These are phyloP conservation scores for Wakefieldia striispora DNA, from an alignment of 768 basidiomycete species.

Conservation along the genomic window DNA sequence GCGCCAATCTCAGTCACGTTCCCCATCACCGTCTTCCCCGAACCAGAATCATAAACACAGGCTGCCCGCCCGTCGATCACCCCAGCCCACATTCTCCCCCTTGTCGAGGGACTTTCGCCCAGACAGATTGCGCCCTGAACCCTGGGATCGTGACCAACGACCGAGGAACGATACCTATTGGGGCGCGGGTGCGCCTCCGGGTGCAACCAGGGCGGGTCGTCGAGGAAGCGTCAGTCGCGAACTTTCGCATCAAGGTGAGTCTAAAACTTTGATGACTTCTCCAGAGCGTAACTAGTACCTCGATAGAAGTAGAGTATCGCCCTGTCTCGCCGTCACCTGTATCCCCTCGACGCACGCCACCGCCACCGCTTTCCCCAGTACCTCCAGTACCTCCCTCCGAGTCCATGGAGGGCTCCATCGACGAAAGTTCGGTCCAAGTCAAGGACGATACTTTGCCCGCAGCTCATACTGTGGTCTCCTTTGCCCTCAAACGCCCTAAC, in stretches of 20 bases:
- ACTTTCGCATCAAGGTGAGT: conserved; percentile 9
- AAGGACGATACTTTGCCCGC: conserved; percentile 36
- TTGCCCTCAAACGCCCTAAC: conserved; percentile 42
- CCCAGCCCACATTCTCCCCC: conserved; percentile 38
- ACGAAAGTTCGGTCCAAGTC: conserved; percentile 3
- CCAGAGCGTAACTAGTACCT: conserved; percentile 1
- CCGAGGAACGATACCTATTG: conserved; percentile 30
- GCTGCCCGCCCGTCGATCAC: conserved; percentile 38
- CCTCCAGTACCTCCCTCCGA: conserved; percentile 34
- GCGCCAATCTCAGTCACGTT: conserved; percentile 35
- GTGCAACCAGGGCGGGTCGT: conserved; percentile 3
- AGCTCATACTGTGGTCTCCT: conserved; percentile 40
- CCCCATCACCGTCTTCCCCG: conserved; percentile 37
- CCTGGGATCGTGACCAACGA: conserved; percentile 35
- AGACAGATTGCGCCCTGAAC: conserved; percentile 35
- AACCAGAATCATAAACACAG: conserved; percentile 33
- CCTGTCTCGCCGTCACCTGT: conserved; percentile 22
- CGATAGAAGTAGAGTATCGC: conserved; percentile 17
- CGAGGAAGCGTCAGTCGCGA: conserved; percentile 9
- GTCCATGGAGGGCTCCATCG: conserved; percentile 31
- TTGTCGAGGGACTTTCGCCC: conserved; percentile 34
- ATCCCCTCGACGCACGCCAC: conserved; percentile 23
- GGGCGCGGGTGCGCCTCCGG: conserved; percentile 9
- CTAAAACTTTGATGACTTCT: background rate
- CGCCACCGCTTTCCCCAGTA: conserved; percentile 24